These are phyloP conservation scores for Nymphaea colorata DNA, from an alignment of 164 flowering plant species.

Conservation along the genomic window DNA sequence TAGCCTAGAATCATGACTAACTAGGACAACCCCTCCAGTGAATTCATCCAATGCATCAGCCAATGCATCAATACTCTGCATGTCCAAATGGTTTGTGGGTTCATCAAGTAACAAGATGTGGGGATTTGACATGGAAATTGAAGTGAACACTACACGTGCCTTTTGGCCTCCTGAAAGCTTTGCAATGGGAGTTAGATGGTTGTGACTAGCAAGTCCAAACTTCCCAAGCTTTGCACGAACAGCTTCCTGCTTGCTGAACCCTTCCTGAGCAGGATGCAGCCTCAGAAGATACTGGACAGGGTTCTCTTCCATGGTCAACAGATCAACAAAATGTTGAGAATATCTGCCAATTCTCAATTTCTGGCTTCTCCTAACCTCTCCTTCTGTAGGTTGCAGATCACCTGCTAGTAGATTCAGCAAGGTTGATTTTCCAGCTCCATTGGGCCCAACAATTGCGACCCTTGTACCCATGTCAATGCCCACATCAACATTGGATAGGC, in stretches of 20 bases:
- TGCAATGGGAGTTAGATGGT: slow-evolving; percentile 72
- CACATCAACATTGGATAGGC: slow-evolving; percentile 60
- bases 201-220: slow-evolving; percentile 77
- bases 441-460: slow-evolving; percentile 80
- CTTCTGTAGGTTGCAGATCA: slow-evolving; percentile 61
- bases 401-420: slow-evolving; percentile 77
- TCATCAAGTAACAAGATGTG: slow-evolving; percentile 43
- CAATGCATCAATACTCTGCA: slow-evolving; percentile 84
- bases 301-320: slow-evolving; percentile 68
- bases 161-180: slow-evolving; percentile 83
- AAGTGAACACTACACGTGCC: slow-evolving; percentile 64
- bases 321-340: slow-evolving; percentile 77
- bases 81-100: slow-evolving; percentile 45
- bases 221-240: slow-evolving; percentile 79
- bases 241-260: slow-evolving; percentile 76
- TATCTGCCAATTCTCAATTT: slow-evolving; percentile 77
- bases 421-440: slow-evolving; percentile 86
- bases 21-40: slow-evolving; percentile 73
- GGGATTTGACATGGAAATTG: slow-evolving; percentile 80
- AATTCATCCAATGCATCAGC: slow-evolving; percentile 77
- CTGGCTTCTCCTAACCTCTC: slow-evolving; percentile 75
- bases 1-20: slow-evolving; percentile 72
- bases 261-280: slow-evolving; percentile 76
- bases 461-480: slow-evolving; percentile 89
- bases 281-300: slow-evolving; percentile 78